Conservation (phyloP, 345 rosid species). For the Aquilaria malaccensis region DNA sequence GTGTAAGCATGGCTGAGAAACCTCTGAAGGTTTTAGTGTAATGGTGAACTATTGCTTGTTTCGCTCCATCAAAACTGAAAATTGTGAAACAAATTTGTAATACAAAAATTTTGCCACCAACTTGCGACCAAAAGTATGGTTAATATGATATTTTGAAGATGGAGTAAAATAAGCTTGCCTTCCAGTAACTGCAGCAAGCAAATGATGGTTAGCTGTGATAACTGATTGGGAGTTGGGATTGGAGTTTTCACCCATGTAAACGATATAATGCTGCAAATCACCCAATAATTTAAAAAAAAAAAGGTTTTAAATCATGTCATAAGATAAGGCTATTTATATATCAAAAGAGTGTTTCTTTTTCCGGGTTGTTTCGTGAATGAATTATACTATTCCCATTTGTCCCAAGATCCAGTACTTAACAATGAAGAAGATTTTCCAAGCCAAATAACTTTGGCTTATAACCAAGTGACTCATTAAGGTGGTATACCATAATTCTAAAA, state of each 20-base stretch:
- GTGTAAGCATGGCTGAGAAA: conserved; percentile 42
- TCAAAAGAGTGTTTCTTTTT: background rate
- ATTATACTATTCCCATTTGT: too few species aligned
- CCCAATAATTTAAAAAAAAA: background rate
- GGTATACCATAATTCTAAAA: too few species aligned
- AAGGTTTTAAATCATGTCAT: background rate
- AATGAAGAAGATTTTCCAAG: too few species aligned
- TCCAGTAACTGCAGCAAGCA: conserved; percentile 33
- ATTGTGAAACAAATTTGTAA: conserved; percentile 3
- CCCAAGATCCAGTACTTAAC: too few species aligned
- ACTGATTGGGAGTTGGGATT: conserved; percentile 37
- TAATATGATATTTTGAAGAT: background rate
- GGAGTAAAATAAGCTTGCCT: conserved; percentile 18
- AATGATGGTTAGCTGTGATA: conserved; percentile 28
- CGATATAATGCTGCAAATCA: conserved; percentile 38
- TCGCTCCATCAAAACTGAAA: conserved; percentile 31
- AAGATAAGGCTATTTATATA: background rate
- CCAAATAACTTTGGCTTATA: too few species aligned
- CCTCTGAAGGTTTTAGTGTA: conserved; percentile 46
- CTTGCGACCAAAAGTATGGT: background rate
- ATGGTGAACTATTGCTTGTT: conserved; percentile 31
- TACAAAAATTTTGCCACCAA: background rate
- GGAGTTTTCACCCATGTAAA: conserved; percentile 44
- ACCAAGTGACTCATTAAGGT: too few species aligned
- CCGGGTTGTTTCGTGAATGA: background rate